A percentile compares a stretch with the other conserved stretches of the same genome.
phyloP scores from a whole-genome alignment of 371 early-diverging fungal species.

The Caulochytrium protostelioides region DNA sequence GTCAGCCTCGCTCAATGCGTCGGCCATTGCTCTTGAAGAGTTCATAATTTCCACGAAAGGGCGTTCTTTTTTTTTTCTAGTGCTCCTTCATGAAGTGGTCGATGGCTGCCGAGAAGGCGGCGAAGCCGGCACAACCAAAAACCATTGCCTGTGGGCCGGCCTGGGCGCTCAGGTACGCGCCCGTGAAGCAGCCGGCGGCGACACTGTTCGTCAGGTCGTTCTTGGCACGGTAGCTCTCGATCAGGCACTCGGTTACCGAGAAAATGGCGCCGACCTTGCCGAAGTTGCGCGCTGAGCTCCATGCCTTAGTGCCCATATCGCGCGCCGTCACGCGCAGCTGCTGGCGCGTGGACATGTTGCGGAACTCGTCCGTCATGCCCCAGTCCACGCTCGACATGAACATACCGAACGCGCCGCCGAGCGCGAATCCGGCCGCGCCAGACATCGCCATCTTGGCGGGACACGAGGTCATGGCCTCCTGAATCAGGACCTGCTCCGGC shows the following conservation, averaged over 20 bases:
- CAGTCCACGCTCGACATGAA: constrained; percentile 46
- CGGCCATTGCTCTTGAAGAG: no score
- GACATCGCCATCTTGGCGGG: constrained; percentile 48
- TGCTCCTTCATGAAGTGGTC: constrained; percentile 44
- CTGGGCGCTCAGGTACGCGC: constrained; percentile 57
- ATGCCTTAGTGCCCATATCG: constrained; percentile 67
- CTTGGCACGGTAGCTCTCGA: constrained; percentile 87
- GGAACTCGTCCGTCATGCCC: constrained; percentile 17
- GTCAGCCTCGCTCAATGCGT: no score
- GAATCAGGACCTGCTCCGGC: no score
- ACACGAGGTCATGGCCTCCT: constrained; percentile 43
- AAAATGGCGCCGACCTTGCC: constrained; percentile 76
- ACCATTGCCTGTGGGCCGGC: constrained; percentile 17
- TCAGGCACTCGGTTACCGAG: constrained; percentile 76
- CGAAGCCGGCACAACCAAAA: constrained; percentile 78
- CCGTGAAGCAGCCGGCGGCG: constrained; percentile 80
- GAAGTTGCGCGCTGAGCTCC: constrained; percentile 78
- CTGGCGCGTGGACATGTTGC: constrained; percentile 42
- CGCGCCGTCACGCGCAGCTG: constrained; percentile 58
- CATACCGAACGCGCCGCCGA: constrained; percentile 79
- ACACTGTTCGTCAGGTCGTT: constrained; percentile 77
- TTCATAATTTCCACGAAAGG: no score
- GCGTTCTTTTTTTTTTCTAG: no score
- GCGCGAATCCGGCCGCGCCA: constrained; percentile 43
- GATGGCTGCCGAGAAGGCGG: constrained; percentile 82